Evolutionary conservation across 2,329 filamentous ascomycete species (phyloP), one percentile per base, ranked within the genome.

Genomic region (Talaromyces sp.): DNA sequence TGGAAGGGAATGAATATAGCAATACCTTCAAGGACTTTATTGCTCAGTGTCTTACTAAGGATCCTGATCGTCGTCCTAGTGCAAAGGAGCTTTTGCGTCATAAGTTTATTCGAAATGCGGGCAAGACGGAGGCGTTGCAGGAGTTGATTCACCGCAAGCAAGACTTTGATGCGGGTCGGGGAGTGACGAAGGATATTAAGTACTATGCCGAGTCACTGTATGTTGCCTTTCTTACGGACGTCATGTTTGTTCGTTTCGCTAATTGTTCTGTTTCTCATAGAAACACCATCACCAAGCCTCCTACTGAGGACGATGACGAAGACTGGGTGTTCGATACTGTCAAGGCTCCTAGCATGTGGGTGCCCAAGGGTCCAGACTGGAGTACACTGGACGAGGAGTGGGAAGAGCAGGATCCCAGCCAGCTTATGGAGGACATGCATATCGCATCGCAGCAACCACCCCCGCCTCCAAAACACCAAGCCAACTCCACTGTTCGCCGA

Each of bases 281-380:
- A 44, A 84, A 88, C 63, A 86, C 84, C 8, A 82, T 95, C 32
- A 67, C 69, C 22, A 64, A 67, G 49, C 80, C 83, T 2, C 80
- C 42, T 6, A 29, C 84, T 2, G 85, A 80, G 33, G 87, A 91
- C 4, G 81, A 89, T n/a, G 81, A 89, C 14, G 91, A 96, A 58
- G 92, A 90, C 59, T 97, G 93, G 93, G 88, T 96, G 2, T 97
- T 97, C 69, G 93, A 97, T 67, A 97, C 93, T 0, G 86, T 97
- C 67, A 94, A 90, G 71, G 82, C 84, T 10, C 73, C 79, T 7
- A 90, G 89, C 0, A 73, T 77, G 56, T 78, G 87, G 29, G 81
- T 78, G 3, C 80, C 84, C 3, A 83, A 77, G 52, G 77, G 83
- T 63, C 84, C 81, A 71, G 55, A 70, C 55, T 70, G 36, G 67